These are phyloP conservation scores for Phanerodontia chrysosporium DNA, from an alignment of 768 basidiomycete genomes.

Conservation along the genomic window DNA sequence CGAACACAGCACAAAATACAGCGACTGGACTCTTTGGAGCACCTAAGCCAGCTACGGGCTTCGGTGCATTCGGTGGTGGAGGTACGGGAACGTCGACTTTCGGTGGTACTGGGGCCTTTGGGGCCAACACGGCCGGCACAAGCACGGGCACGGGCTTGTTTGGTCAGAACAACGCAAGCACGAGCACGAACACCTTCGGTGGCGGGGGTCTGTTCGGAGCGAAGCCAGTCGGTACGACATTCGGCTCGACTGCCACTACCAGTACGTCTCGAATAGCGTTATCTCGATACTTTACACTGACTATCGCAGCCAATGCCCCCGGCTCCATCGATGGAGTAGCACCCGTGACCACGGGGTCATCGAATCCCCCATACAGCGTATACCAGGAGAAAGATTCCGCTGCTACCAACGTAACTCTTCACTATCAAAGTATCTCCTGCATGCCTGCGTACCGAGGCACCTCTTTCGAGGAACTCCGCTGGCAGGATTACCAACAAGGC, in stretches of 20 bases:
- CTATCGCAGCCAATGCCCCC: conserved; percentile 12
- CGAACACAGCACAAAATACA: conserved; percentile 33
- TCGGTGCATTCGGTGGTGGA: conserved; percentile 71
- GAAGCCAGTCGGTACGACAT: conserved; percentile 40
- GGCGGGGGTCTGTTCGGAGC: conserved; percentile 55
- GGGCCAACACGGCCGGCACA: conserved; percentile 27
- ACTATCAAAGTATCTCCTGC: conserved; percentile 80
- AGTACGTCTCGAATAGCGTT: conserved; percentile 36
- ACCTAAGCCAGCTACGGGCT: conserved; percentile 67
- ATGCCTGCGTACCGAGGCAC: conserved; percentile 75
- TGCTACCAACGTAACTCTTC: conserved; percentile 42
- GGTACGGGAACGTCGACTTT: conserved; percentile 38
- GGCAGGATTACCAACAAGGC: conserved; percentile 44
- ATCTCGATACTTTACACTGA: conserved; percentile 24
- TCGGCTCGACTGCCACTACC: conserved; percentile 37
- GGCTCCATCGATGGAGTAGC: conserved; percentile 36
- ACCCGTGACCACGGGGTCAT: conserved; percentile 64
- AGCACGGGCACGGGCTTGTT: conserved; percentile 29
- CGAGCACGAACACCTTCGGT: conserved; percentile 26
- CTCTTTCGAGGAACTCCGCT: conserved; percentile 56
- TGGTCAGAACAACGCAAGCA: conserved; percentile 24
- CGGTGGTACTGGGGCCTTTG: conserved; percentile 45
- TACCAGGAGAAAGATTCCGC: conserved; percentile 64
- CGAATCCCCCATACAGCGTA: conserved; percentile 57
- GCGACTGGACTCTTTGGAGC: conserved; percentile 53